These are phyloP conservation scores for Schizopora paradoxa DNA, from an alignment of 1,284 basidiomycete genomes.

Conservation along the genomic window DNA sequence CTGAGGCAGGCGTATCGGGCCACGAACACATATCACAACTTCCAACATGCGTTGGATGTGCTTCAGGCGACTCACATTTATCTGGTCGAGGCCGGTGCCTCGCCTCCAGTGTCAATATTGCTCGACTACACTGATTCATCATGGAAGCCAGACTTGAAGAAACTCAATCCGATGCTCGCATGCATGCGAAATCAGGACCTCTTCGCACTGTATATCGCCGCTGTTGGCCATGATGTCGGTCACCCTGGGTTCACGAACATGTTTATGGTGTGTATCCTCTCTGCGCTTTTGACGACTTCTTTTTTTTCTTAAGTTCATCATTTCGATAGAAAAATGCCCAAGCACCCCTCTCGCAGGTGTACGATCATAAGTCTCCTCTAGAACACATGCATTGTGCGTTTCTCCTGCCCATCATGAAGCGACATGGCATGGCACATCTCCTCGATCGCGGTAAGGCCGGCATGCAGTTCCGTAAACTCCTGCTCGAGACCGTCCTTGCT, in stretches of 20 bases:
- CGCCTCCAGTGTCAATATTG: constrained; percentile 66
- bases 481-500: constrained; percentile 77
- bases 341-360: constrained; percentile 81
- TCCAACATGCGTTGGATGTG: constrained; percentile 91
- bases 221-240: constrained; percentile 93
- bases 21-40: constrained; percentile 93
- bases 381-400: constrained; percentile 92
- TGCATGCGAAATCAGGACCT: too few relatives aligned
- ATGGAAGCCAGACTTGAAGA: constrained; percentile 54
- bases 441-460: constrained; percentile 46
- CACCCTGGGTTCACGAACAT: constrained; percentile 90
- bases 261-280: constrained; percentile 83
- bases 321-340: constrained; percentile 83
- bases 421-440: constrained; percentile 68
- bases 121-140: constrained; percentile 30
- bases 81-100: constrained; percentile 68
- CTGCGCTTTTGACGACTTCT: background rate
- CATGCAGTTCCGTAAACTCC: constrained; percentile 64
- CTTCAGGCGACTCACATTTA: constrained; percentile 89
- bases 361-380: constrained; percentile 82
- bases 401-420: constrained; percentile 75
- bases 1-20: constrained; percentile 82
- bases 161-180: too few relatives aligned
- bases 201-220: constrained; percentile 80
- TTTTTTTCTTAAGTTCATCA: constrained; percentile 9